Evolutionary conservation across 176 grass and related monocot species (phyloP), one percentile per base, ranked within the genome.

Genomic region (Neostapfia colusana): DNA sequence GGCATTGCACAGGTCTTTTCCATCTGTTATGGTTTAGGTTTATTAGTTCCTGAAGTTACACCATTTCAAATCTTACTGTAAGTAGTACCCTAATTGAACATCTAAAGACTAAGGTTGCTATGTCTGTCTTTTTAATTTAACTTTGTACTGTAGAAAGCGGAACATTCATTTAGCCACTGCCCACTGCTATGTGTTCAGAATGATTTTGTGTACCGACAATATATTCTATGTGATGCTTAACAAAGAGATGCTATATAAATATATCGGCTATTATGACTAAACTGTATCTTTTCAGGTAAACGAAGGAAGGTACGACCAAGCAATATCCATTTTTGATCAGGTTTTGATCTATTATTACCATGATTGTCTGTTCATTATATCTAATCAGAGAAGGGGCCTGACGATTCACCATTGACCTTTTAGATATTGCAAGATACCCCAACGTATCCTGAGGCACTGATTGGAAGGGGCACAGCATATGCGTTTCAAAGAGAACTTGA

Each of bases 401-500:
- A 74, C 26, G 75, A 59, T 72, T 75, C 65, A 13, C 60, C 31
- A 55, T 45, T 78, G 69, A 61, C 35, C 39, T 77, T 39, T 72
- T 84, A 98, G 95, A 90, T 98, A 82, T 81, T 98, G 87, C 83
- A 80, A 43, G 95, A 98, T 84, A 98, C 87, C 85, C 95, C 95
- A 77, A 90, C 73, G 50, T 98, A 98, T 84, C 91, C 95, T 17
- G 95, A 98, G 82, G 95, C 95, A 74, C 80, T 98, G 63, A 98
- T 98, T 80, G 95, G 95, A 89, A 94, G 95, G 86, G 95, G 95
- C 61, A 94, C 95, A 82, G 95, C 95, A 72, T 88, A 92, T 87
- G 95, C 95, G 63, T 98, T 98, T 82, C 91, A 94, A 90, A 92
- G 95, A 87, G 95, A 98, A 79, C 81, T 98, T 51, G 89, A 94